Conservation (phyloP, 2,329 filamentous ascomycete species). For the Nothopassalora personata region DNA sequence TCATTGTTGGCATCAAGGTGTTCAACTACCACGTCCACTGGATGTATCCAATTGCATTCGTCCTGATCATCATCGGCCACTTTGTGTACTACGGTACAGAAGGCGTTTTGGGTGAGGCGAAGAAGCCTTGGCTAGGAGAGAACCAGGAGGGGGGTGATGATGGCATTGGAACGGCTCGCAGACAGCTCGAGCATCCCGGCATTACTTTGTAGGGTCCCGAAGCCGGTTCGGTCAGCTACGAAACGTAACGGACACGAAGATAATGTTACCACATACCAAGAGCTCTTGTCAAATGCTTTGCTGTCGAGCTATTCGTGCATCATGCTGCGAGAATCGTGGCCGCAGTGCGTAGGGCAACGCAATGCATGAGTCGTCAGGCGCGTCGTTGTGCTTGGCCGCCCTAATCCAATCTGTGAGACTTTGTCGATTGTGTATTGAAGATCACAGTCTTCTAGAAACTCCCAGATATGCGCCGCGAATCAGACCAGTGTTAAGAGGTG, state of each 20-base stretch:
- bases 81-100: slow-evolving; percentile 83
- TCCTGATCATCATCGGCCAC: slow-evolving; percentile 81
- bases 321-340: no score
- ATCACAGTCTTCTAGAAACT: no score
- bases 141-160: slow-evolving; percentile 77
- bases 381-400: background rate
- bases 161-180: slow-evolving; percentile 80
- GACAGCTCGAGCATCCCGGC: slow-evolving; percentile 44
- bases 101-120: slow-evolving; percentile 74
- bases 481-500: no score
- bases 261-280: no score
- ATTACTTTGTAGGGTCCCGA: slow-evolving; percentile 31
- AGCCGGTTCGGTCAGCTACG: background rate
- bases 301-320: no score
- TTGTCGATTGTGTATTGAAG: background rate
- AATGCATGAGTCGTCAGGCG: no score
- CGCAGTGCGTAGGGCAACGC: no score
- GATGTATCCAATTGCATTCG: slow-evolving; percentile 93
- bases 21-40: slow-evolving; percentile 77
- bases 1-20: slow-evolving; percentile 83
- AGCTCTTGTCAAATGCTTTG: no score
- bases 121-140: slow-evolving; percentile 90
- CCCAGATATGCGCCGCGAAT: no score
- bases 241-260: no score
- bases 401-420: background rate